These are phyloP conservation scores for Metschnikowia orientalis DNA, from an alignment of 805 yeast species.

Conservation along the genomic window DNA sequence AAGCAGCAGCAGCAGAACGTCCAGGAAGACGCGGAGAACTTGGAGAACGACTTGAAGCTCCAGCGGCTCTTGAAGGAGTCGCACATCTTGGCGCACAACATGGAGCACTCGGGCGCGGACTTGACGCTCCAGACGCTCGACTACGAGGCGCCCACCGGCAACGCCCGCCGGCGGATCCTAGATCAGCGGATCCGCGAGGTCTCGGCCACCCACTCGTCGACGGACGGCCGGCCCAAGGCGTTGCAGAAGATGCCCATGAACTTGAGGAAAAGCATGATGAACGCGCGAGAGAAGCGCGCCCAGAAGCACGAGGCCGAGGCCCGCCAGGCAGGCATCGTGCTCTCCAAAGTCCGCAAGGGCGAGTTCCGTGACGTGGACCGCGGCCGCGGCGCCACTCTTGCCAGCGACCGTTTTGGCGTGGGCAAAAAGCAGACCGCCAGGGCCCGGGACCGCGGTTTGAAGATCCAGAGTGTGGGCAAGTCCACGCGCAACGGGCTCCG, in stretches of 20 bases:
- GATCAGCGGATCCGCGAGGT: constrained; percentile 51
- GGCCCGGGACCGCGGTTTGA: constrained; percentile 70
- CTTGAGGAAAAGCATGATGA: constrained; percentile 79
- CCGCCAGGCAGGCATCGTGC: constrained; percentile 82
- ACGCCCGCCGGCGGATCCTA: constrained; percentile 60
- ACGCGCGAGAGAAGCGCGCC: constrained; percentile 49
- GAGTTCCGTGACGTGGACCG: constrained; percentile 53
- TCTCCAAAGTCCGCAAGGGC: constrained; percentile 67
- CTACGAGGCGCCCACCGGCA: constrained; percentile 61
- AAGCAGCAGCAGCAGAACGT: constrained; percentile 33
- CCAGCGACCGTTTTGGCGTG: constrained; percentile 50
- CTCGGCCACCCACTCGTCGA: constrained; percentile 37
- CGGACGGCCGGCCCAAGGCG: constrained; percentile 41
- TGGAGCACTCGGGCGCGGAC: constrained; percentile 60
- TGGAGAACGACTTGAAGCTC: constrained; percentile 67
- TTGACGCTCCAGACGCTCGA: constrained; percentile 60
- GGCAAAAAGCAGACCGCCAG: constrained; percentile 36
- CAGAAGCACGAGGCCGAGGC: constrained; percentile 70
- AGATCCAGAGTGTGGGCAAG: constrained; percentile 70
- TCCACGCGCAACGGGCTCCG: constrained; percentile 76
- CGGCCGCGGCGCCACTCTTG: constrained; percentile 50
- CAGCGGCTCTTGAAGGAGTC: constrained; percentile 70
- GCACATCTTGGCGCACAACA: constrained; percentile 49
- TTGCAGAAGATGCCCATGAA: constrained; percentile 85
- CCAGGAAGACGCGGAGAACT: constrained; percentile 45